Evolutionary conservation across 768 basidiomycete genomes (phyloP).

Genomic region (Lactarius sp.): DNA sequence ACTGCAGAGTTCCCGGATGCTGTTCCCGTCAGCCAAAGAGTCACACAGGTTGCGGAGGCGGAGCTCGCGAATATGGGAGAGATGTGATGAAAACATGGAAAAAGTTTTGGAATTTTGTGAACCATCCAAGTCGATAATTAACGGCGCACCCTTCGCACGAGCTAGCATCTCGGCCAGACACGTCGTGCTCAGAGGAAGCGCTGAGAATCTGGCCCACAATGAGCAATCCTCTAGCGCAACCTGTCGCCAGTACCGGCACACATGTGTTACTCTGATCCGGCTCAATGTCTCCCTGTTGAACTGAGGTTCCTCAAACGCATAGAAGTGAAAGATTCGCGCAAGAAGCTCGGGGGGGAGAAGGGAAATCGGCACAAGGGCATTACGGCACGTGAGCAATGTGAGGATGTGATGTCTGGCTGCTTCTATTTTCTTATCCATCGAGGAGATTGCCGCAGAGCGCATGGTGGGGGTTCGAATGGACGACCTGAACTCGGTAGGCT

Average conservation of each 20-base stretch:
- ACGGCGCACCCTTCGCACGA: neutral
- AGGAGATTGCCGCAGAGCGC: neutral
- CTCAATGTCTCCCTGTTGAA: neutral
- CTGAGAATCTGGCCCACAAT: conserved; percentile 8
- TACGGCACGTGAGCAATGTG: conserved; percentile 5
- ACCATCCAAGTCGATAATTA: neutral
- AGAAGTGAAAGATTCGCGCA: conserved; percentile 8
- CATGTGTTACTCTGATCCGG: conserved; percentile 18
- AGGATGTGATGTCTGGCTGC: neutral
- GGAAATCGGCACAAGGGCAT: conserved; percentile 6
- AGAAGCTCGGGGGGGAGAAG: conserved; percentile 18
- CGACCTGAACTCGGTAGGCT: neutral
- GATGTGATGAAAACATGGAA: neutral
- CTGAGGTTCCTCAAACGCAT: neutral
- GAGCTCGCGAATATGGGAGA: conserved; percentile 9
- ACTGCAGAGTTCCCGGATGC: neutral
- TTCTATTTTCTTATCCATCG: conserved; percentile 2
- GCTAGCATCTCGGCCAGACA: conserved; percentile 9
- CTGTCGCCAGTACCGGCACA: conserved; percentile 21
- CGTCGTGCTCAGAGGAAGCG: neutral
- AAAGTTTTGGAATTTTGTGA: neutral
- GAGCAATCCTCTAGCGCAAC: conserved; percentile 9
- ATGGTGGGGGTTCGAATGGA: neutral
- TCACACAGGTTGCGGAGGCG: neutral
- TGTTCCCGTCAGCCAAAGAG: neutral